A percentile compares a stretch with the other conserved stretches of the same genome.
These are phyloP conservation scores for Claviceps cyperi DNA, from an alignment of 2,329 filamentous ascomycete species.

Conservation along the genomic window DNA sequence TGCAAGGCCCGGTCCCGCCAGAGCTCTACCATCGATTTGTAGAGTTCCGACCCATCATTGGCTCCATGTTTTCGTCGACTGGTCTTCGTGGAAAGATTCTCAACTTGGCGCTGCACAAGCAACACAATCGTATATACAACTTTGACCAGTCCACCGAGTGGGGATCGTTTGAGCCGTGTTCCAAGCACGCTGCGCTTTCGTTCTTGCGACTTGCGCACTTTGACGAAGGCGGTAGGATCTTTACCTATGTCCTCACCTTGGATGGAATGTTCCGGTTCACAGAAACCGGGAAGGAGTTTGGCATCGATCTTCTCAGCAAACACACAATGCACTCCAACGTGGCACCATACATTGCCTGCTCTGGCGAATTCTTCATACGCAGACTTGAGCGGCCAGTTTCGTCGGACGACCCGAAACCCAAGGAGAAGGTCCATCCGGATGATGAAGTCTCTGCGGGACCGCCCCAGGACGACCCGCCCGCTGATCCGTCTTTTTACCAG, in stretches of 20 bases:
- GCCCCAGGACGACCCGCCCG: conserved; percentile 27
- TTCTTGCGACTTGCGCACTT: conserved; percentile 80
- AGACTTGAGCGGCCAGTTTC: conserved; percentile 39
- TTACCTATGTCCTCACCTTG: conserved; percentile 82
- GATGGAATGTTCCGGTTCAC: conserved; percentile 83
- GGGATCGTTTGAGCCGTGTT: conserved; percentile 52
- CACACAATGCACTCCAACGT: conserved; percentile 97
- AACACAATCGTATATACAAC: conserved; percentile 81
- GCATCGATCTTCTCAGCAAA: conserved; percentile 83
- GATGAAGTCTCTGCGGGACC: conserved; percentile 33
- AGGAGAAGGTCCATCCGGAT: conserved; percentile 36
- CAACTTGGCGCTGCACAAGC: conserved; percentile 76
- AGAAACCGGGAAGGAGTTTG: conserved; percentile 90
- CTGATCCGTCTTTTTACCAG: conserved; percentile 52
- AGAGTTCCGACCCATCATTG: conserved; percentile 82
- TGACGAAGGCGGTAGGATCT: conserved; percentile 72
- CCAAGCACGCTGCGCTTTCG: conserved; percentile 55
- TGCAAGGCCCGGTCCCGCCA: conserved; percentile 67
- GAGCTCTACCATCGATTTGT: conserved; percentile 83
- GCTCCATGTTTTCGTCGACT: conserved; percentile 68
- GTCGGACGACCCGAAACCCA: conserved; percentile 27
- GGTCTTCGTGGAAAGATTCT: conserved; percentile 68
- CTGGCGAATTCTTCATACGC: conserved; percentile 84
- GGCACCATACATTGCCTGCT: conserved; percentile 78
- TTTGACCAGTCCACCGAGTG: conserved; percentile 65